Base-by-base conservation (phyloP, 768 basidiomycete species). In the Pisolithus albus region DNA sequence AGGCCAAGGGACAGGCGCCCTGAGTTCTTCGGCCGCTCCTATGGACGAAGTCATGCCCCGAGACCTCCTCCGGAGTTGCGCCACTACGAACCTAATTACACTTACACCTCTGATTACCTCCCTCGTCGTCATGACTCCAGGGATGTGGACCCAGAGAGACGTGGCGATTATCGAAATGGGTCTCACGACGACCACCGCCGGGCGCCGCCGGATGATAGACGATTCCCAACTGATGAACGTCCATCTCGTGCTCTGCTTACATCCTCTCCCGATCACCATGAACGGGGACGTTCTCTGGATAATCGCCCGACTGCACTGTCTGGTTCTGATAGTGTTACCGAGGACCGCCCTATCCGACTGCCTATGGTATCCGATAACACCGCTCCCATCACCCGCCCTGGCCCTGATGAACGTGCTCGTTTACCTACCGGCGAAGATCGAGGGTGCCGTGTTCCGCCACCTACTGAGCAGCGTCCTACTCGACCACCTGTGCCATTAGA, bases 81-180 rank as follows among this genome's bases (percentile, higher is more conserved):
- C 24, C 76, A 77, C 43, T 77, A 75, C 53, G 76, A 79, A 18
- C 68, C 75, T 7, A 66, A 70, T n/a, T 72, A 74, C 53, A 65
- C 64, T 53, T 72, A 74, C 53, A 65, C 64, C 53, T 54, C 59
- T 44, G 63, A 69, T 36, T 65, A 60, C 37, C 62, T 64, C 47
- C 61, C 67, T 19, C 71, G 71, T 44, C 65, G 63, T 51, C 66
- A 66, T 53, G 64, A 71, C 19, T 37, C 59, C 60, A 59, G 62
- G 42, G 55, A 61, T 49, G 49, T 59, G 28, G 68, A 69, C 41
- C 59, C 26, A 13, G 56, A 69, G 15, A 64, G 55, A 38, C 68
- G 61, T 44, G 49, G 53, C 10, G 55, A 59, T 45, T n/a, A 26
- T 5, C 67, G 67, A 10, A 56, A 28, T 40, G 15, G 55, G 0